A percentile compares a stretch with the other conserved stretches of the same genome.
Conservation (phyloP, 2,329 filamentous ascomycete species). For the Calonectria hongkongensis region DNA sequence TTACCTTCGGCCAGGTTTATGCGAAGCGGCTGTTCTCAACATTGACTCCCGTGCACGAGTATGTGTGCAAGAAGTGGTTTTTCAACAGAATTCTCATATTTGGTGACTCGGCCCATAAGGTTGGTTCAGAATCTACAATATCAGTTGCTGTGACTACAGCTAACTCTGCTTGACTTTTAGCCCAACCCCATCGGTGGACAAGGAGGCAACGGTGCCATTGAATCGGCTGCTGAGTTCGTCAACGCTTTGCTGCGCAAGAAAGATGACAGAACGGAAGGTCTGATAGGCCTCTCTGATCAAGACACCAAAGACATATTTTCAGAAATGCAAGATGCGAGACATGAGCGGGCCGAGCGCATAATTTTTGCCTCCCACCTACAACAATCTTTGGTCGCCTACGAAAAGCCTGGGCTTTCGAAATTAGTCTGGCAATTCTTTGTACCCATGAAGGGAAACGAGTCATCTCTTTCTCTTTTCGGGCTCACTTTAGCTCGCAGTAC, state of each 20-base stretch:
- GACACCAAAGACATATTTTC: neutral
- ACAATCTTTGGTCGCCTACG: neutral
- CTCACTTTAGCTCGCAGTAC: neutral
- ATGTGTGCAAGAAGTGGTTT: constrained; percentile 61
- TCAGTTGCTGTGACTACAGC: neutral
- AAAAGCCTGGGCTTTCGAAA: neutral
- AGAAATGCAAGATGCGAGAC: neutral
- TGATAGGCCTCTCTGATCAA: neutral
- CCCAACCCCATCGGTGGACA: neutral
- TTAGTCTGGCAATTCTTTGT: neutral
- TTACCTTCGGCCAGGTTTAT: constrained; percentile 36
- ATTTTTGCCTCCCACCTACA: neutral
- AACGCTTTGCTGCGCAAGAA: neutral
- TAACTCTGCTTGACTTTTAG: neutral
- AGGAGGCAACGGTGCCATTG: neutral
- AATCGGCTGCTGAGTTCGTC: constrained; percentile 1
- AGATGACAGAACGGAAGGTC: neutral
- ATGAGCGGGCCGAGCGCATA: neutral
- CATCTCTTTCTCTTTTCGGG: neutral
- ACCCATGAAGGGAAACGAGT: neutral
- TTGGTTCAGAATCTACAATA: neutral
- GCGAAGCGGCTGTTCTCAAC: constrained; percentile 39
- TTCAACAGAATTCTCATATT: constrained; percentile 62
- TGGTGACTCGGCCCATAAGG: constrained; percentile 64
- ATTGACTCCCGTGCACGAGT: constrained; percentile 60